A percentile compares a stretch with the other conserved stretches of the same genome.
Conservation (phyloP, 2,329 filamentous ascomycete genomes). For the Colletotrichum theobromicola region DNA sequence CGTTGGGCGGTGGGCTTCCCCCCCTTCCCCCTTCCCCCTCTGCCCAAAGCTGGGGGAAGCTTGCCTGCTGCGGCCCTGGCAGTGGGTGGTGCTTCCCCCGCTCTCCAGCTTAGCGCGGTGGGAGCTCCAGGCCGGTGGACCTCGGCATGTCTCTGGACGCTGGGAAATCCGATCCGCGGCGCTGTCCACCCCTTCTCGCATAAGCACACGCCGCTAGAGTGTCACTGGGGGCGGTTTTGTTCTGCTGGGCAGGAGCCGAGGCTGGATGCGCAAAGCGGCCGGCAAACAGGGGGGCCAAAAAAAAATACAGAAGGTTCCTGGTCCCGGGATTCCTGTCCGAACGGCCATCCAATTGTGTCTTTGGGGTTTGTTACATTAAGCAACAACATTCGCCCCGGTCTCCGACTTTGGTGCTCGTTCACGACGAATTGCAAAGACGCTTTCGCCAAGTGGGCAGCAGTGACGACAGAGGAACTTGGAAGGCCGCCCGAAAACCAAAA, state of each 20-base stretch:
- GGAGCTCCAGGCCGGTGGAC: slow-evolving; percentile 9
- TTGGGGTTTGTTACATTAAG: neutral
- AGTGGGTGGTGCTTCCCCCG: neutral
- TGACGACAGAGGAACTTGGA: neutral
- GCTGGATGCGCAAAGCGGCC: neutral
- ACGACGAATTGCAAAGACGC: neutral
- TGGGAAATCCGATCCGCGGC: neutral
- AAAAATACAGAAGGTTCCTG: neutral
- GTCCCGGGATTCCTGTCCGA: neutral
- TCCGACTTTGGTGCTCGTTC: neutral
- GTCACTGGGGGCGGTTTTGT: neutral
- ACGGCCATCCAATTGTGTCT: too few relatives aligned
- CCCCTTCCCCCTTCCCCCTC: neutral
- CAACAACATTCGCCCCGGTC: neutral
- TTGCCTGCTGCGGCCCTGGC: neutral
- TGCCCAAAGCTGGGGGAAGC: neutral
- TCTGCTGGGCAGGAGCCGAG: neutral
- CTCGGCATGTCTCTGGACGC: slow-evolving; percentile 19
- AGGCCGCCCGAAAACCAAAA: too few relatives aligned
- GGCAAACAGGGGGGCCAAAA: neutral
- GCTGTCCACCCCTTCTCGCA: neutral
- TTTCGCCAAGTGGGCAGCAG: neutral
- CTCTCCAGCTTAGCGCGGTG: neutral
- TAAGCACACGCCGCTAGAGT: neutral
- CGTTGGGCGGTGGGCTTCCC: neutral